These are phyloP conservation scores for Citrus mangshanensis DNA, from an alignment of 345 rosid genomes.

Conservation along the genomic window DNA sequence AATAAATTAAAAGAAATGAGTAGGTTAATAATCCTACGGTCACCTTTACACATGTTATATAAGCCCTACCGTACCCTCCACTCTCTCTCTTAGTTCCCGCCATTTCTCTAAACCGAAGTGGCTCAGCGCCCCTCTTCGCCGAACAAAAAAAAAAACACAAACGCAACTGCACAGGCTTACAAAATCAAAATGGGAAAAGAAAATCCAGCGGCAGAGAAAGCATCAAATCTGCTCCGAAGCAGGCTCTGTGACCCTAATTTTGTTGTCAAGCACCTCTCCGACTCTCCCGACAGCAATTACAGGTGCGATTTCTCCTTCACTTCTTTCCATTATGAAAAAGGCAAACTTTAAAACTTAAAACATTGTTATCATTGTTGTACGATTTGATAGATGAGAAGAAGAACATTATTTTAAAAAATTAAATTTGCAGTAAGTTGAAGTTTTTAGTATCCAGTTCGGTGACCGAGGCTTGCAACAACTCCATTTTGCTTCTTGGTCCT, in stretches of 20 bases:
- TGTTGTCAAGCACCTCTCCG: conserved; percentile 57
- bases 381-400: neutral
- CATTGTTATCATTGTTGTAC: neutral
- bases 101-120: neutral
- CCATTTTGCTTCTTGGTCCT: conserved; percentile 86
- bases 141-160: neutral
- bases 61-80: neutral
- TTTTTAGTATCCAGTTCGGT: conserved; percentile 68
- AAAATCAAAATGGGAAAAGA: conserved; percentile 33
- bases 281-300: conserved; percentile 70
- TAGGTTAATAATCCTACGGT: too few relatives aligned
- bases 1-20: too few relatives aligned
- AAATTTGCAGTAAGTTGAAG: conserved; percentile 63
- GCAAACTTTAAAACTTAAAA: neutral
- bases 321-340: neutral
- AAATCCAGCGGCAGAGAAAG: conserved; percentile 35
- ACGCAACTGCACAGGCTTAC: neutral
- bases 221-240: conserved; percentile 52
- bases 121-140: neutral
- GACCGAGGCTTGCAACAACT: conserved; percentile 83
- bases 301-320: conserved; percentile 42
- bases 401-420: neutral
- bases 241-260: conserved; percentile 67
- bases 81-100: conserved; percentile 1
- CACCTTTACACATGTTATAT: too few relatives aligned